Conservation (phyloP, 225 moss, liverwort and hornwort species). For the Physcomitrellopsis africana region DNA sequence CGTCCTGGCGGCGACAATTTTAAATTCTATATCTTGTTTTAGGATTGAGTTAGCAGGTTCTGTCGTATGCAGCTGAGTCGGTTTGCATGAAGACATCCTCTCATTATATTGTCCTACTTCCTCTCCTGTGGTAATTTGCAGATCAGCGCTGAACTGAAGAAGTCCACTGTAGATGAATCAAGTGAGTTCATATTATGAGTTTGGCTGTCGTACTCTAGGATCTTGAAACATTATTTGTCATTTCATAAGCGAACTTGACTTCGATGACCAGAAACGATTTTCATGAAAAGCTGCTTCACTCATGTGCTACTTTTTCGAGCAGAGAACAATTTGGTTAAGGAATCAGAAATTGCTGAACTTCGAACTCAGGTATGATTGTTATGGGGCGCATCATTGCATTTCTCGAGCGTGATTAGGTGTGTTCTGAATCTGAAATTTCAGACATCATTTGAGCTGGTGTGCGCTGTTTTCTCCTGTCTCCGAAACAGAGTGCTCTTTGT, state of each 20-base stretch:
- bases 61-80: neutral
- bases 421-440: constrained; percentile 14
- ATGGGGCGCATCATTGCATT: neutral
- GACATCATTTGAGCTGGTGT: constrained; percentile 2
- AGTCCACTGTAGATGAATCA: constrained; percentile 67
- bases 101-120: neutral
- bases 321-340: constrained; percentile 70
- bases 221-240: constrained; percentile 6
- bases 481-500: neutral
- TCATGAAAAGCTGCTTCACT: neutral
- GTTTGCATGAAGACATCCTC: neutral
- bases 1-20: constrained; percentile 7
- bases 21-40: constrained; percentile 11
- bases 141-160: constrained; percentile 67
- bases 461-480: neutral
- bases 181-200: constrained; percentile 50
- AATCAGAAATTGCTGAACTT: constrained; percentile 72
- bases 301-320: constrained; percentile 22
- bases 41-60: neutral
- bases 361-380: constrained; percentile 59
- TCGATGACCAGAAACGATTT: neutral
- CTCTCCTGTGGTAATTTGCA: constrained; percentile 35
- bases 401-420: neutral
- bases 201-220: constrained; percentile 3
- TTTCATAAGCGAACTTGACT: constrained; percentile 3